Base-by-base conservation (phyloP, 805 yeast genomes). In the Jamesozyma lodderae region DNA sequence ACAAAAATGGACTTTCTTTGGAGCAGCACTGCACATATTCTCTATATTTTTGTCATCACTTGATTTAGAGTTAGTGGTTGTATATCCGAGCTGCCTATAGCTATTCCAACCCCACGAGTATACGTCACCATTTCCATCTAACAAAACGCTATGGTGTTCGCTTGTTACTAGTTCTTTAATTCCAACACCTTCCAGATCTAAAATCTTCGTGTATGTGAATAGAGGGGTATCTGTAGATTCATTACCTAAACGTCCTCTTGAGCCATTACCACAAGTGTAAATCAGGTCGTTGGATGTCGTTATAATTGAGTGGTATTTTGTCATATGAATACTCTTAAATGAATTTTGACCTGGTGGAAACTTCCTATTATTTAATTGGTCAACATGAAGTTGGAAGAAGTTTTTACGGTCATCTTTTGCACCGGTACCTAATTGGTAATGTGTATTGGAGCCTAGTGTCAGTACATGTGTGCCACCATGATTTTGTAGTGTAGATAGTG, bases 71-170 rank as follows among this genome's bases (percentile, higher is more conserved):
- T 53, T 51, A 2, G 48, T 43, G 5, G 66, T 62, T 2, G 58
- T 54, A 44, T 68, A 69, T 0, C 94, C 94, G 17, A 84, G 57
- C 53, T 83, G 94, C n/a, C 71, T 72, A 53, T 58, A 69, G 14
- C 68, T 64, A 50, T 84, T 84, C 43, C 75, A 67, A 0, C 96
- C 96, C 94, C 95, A 88, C 0, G 87, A 60, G 44, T 67, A 81
- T 1, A 85, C 63, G n/a, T 69, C 69, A 27, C 77, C 76, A 13
- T 59, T 47, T 0, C 61, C 50, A 0, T 81, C 71, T 16, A 82
- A 47, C 0, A 72, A 80, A 8, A 86, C 49, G 0, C 84, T 64
- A 52, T 84, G 95, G 49, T 81, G 81, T 47, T 76, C 74, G 37
- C 86, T 77, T 1, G 77, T 55, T 1, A 72, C 73, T 1, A 76